Conservation (phyloP, 805 yeast genomes). For the Myxozyma udenii region DNA sequence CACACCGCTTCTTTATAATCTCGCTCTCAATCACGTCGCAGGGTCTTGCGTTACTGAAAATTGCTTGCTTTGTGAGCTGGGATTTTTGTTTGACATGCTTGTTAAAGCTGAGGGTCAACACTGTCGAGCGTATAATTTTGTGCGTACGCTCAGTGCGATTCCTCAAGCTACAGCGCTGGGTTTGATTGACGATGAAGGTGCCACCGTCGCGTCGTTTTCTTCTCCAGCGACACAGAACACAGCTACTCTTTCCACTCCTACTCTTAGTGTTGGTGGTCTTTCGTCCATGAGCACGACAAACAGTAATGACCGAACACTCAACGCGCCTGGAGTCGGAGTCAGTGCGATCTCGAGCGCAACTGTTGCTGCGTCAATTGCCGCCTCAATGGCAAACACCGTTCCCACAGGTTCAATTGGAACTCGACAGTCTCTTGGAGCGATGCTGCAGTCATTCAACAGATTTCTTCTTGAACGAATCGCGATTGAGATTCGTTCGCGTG, state of each 20-base stretch:
- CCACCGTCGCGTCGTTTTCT: neutral
- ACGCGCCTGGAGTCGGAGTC: too few species aligned
- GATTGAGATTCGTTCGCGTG: conserved; percentile 37
- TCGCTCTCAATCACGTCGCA: conserved; percentile 55
- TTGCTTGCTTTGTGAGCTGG: conserved; percentile 71
- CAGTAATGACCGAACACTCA: too few species aligned
- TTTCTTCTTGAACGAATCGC: conserved; percentile 58
- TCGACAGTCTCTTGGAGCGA: conserved; percentile 22
- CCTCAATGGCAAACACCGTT: neutral
- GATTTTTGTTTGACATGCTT: conserved; percentile 89
- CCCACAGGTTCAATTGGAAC: neutral
- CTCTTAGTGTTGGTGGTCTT: too few species aligned
- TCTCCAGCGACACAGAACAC: neutral
- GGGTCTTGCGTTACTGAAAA: conserved; percentile 47
- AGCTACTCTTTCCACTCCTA: neutral
- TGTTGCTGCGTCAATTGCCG: neutral
- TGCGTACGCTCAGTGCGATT: conserved; percentile 47
- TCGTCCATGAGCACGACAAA: too few species aligned
- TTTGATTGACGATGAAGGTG: conserved; percentile 48
- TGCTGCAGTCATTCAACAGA: conserved; percentile 55
- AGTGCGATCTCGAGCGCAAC: neutral
- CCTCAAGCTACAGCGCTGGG: conserved; percentile 54
- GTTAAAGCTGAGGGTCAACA: conserved; percentile 72
- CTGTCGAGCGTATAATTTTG: conserved; percentile 80
- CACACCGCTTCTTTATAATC: conserved; percentile 68